Evolutionary conservation across 495 filamentous ascomycete genomes (phyloP), one percentile per base, ranked within the genome.

Genomic region (Alectoria sarmentosa): DNA sequence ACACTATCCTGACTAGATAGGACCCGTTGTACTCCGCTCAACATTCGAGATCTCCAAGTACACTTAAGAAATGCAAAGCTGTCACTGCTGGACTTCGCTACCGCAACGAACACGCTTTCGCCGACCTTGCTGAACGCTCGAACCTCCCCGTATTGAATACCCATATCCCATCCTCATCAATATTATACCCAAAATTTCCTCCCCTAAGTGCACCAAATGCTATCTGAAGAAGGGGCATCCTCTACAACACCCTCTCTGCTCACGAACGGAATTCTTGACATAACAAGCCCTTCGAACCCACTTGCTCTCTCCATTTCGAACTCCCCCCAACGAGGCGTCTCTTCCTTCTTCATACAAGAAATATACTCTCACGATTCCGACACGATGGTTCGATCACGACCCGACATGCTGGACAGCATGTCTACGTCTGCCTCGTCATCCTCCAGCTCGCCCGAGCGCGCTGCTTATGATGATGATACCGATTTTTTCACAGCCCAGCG

Each of bases 401-500:
- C 54, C 36, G 59, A 69, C 19, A 58, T 46, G 30, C 54, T 64
- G 58, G 64, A 69, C 52, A 67, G 61, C 69, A 60, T 66, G 23
- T 58, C 69, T 15, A 67, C 58, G 49, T 69, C 69, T 28, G 76
- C 76, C 34, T 89, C 90, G 19, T 94, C 90, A 21, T 88, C 88
- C 5, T 90, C 88, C 58, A 92, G 88, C 73, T 95, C 92, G 2
- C 92, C 92, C 30, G 89, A 88, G 71, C 87, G 89, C 37, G 82
- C 84, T 69, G 86, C 84, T 65, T 82, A 84, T 65, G 91, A 96
- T 74, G 92, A 96, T 75, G 92, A 96, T 73, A 94, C 90, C 67
- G 92, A 97, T 74, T 95, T 93, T 78, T 93, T 94, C 76, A 87
- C 83, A 75, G 83, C 84, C 54, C 88, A 86, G 65, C 82, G 84